Base-by-base conservation (phyloP, 2,329 filamentous ascomycete genomes). In the Arthrobotrys iridis region DNA sequence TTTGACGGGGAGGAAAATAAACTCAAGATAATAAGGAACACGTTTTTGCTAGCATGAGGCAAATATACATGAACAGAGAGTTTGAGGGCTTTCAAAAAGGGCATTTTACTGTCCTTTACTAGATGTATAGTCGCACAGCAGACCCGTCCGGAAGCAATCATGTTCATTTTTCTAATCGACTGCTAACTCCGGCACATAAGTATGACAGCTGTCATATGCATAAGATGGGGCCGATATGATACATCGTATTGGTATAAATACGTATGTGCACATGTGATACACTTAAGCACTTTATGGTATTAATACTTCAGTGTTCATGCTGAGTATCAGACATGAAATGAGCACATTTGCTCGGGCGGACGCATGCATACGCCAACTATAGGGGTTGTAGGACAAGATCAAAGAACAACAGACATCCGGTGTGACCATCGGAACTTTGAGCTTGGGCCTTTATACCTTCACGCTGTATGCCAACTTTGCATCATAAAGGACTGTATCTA, bases 31-130 rank as follows among this genome's bases (percentile, higher is more conserved):
- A 33, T 10, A 33, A 11, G 3, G 50, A 55, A 22, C 28, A 55
- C 26, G 30, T 37, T 37, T 2, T 35, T 37, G 24, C 30, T 35
- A 5, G 28, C 50, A 55, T 10, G 50, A n/a, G 18, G 18, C 50
- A 28, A 24, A 55, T 10, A 37, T 37, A 1, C 15, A 55, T 55
- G n/a, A n/a, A 24, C 18, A 55, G 50, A 37, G 30, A 37, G 5
- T 55, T 55, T 55, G 50, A 55, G 50, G 4, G 10, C 10, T n/a
- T 55, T 55, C 50, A 15, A 35, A 8, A 30, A 55, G 28, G 30
- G 28, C 50, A 55, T 3, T 15, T 37, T 4, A 37, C n/a, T 15
- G 3, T 22, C 2, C 10, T 13, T 18, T 4, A 37, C 3, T 28
- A n/a, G n/a, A n/a, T n/a, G n/a, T n/a, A n/a, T n/a, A n/a, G n/a